Conservation (phyloP, 2,329 filamentous ascomycete genomes). For the Diplodia corticola region DNA sequence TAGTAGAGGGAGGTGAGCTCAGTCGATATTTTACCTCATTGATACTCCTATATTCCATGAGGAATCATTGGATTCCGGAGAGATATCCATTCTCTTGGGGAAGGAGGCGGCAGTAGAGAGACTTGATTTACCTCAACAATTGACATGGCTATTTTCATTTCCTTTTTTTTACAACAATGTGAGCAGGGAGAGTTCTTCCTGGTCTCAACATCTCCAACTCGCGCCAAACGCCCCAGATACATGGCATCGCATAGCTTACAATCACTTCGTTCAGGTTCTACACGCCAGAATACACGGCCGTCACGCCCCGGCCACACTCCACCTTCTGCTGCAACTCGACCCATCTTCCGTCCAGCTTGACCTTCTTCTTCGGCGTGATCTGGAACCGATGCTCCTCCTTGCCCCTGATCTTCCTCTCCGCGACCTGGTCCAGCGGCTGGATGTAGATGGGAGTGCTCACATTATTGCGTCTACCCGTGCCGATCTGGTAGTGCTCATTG, state of each 20-base stretch:
- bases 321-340: constrained; percentile 81
- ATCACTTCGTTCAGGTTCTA: constrained; percentile 32
- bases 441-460: constrained; percentile 75
- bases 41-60: not conserved
- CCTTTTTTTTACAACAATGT: not conserved
- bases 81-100: not conserved
- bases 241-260: not conserved
- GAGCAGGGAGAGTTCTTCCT: not conserved
- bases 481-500: constrained; percentile 91
- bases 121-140: not conserved
- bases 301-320: constrained; percentile 80
- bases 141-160: not conserved
- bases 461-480: constrained; percentile 86
- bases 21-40: not conserved
- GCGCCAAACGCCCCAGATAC: not conserved
- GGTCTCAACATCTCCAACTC: not conserved
- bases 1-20: not conserved
- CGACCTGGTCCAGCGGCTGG: constrained; percentile 67
- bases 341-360: constrained; percentile 67
- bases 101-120: not conserved
- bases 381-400: constrained; percentile 74
- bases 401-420: constrained; percentile 61
- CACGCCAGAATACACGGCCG: constrained; percentile 74
- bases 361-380: constrained; percentile 74
- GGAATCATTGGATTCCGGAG: not conserved